phyloP scores from a whole-genome alignment of 2,329 filamentous ascomycete genomes.

The Colletotrichum echinochloae region DNA sequence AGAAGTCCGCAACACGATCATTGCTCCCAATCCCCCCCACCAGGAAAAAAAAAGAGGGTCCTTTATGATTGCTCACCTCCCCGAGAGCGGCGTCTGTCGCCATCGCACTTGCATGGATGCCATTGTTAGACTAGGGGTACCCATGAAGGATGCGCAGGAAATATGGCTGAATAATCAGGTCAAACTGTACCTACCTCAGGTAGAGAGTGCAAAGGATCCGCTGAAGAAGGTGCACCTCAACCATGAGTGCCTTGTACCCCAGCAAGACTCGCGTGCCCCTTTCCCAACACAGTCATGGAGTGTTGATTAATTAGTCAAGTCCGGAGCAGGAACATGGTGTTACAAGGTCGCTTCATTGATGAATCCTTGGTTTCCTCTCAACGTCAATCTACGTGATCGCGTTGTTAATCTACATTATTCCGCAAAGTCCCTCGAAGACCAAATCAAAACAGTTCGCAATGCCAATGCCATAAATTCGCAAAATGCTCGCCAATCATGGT shows the following conservation, averaged over 20 bases:
- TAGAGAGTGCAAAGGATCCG: no score
- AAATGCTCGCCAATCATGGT: conserved; percentile 21
- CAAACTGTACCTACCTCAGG: no score
- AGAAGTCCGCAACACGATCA: background rate
- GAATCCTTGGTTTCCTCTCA: conserved; percentile 1
- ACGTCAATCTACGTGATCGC: conserved; percentile 37
- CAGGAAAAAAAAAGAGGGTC: background rate
- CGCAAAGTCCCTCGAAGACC: background rate
- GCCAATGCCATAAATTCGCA: conserved; percentile 26
- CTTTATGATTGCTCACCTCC: background rate
- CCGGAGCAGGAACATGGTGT: background rate
- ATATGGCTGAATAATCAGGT: background rate
- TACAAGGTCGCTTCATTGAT: background rate
- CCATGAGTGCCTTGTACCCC: background rate
- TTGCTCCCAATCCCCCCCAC: conserved; percentile 1
- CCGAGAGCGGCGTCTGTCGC: conserved; percentile 20
- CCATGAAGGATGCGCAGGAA: no score
- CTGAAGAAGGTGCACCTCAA: background rate
- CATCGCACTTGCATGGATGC: conserved; percentile 18
- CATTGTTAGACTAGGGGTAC: background rate
- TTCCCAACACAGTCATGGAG: background rate
- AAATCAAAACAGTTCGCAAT: background rate
- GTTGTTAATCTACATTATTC: conserved; percentile 27
- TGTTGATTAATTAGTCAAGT: no score
- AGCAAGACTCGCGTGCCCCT: background rate